These are phyloP conservation scores for Oryza glaberrima DNA, from an alignment of 176 grass and related monocot species.

Conservation along the genomic window DNA sequence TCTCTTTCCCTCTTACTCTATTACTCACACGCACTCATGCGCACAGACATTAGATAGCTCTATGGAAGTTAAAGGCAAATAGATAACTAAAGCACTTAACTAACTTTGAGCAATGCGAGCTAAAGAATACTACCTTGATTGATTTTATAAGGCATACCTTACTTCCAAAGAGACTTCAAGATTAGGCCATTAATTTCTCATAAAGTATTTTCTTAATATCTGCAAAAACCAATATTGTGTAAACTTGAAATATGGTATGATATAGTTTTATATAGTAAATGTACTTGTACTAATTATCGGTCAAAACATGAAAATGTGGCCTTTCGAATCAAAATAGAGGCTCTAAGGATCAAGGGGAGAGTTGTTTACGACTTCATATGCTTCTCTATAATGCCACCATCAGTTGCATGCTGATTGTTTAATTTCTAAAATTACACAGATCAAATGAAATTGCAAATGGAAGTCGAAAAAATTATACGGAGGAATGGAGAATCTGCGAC, in stretches of 20 bases:
- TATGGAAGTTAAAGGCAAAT: background rate
- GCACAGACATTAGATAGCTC: background rate
- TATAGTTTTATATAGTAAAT: too few species aligned
- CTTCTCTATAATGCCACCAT: background rate
- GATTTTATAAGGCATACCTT: background rate
- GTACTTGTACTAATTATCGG: too few species aligned
- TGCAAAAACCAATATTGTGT: background rate
- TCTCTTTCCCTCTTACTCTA: background rate
- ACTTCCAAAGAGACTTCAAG: background rate
- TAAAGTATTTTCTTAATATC: background rate
- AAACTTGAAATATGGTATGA: too few species aligned
- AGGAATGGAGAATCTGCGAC: constrained; percentile 67
- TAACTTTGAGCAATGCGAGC: background rate
- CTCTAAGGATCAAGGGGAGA: too few species aligned
- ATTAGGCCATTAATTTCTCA: background rate
- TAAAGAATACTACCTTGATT: background rate
- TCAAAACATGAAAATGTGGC: too few species aligned
- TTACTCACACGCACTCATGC: background rate
- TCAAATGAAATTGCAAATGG: constrained; percentile 59
- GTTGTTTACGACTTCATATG: background rate
- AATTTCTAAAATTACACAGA: constrained; percentile 45
- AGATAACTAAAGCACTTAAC: background rate
- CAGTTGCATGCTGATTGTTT: constrained; percentile 11
- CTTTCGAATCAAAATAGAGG: background rate
- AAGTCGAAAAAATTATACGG: constrained; percentile 79